Conservation (phyloP, 2,329 filamentous ascomycete genomes). For the Laburnicola sp. region DNA sequence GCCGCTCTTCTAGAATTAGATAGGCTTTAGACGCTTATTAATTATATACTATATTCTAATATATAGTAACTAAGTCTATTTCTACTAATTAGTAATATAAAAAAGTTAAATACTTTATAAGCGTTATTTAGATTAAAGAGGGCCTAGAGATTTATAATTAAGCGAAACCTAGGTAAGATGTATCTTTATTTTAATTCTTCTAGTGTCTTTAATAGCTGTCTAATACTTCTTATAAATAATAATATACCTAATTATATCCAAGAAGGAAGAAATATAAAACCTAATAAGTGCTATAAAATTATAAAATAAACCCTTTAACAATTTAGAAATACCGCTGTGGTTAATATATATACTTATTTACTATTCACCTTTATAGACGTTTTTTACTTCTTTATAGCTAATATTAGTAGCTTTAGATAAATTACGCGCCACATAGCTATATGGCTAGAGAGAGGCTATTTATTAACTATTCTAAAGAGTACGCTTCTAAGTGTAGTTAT, state of each 20-base stretch:
- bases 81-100: conserved; percentile 2
- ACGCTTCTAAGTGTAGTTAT: conserved; percentile 28
- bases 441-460: conserved; percentile 5
- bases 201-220: conserved; percentile 1
- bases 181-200: conserved; percentile 1
- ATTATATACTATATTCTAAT: conserved; percentile 1
- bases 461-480: conserved; percentile 11
- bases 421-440: conserved; percentile 21
- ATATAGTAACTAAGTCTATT: conserved; percentile 1
- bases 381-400: conserved; percentile 32
- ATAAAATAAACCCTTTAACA: conserved; percentile 6
- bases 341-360: conserved; percentile 12
- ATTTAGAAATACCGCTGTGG: conserved; percentile 3
- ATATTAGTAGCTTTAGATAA: conserved; percentile 27
- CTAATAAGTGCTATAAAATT: conserved; percentile 10
- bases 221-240: conserved; percentile 4
- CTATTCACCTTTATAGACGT: conserved; percentile 28
- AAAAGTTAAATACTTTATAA: conserved; percentile 1
- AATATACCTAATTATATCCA: conserved; percentile 8
- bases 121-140: conserved; percentile 2
- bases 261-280: conserved; percentile 4
- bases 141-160: conserved; percentile 5
- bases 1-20: conserved; percentile 2
- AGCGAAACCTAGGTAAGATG: neutral
- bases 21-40: neutral